Conservation (phyloP, 371 early-diverging fungal genomes). For the Mucor ambiguus region DNA sequence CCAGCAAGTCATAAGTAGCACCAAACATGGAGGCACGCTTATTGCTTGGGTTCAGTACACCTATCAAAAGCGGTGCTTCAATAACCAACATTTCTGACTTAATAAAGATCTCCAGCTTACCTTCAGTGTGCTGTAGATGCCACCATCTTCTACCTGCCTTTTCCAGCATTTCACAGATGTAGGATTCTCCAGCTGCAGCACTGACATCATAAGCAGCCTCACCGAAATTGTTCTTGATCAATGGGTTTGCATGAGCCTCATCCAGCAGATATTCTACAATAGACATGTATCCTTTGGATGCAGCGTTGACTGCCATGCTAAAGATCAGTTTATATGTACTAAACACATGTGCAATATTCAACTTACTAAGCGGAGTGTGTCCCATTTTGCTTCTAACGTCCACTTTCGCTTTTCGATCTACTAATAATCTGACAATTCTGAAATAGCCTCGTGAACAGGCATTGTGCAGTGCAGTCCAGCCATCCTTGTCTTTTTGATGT, state of each 20-base stretch:
- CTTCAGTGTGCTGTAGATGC: conserved; percentile 25
- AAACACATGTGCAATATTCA: neutral
- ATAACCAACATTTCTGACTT: neutral
- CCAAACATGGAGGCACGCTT: conserved; percentile 31
- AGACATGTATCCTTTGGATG: conserved; percentile 66
- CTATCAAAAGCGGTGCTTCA: neutral
- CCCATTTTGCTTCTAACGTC: conserved; percentile 66
- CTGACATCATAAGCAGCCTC: conserved; percentile 87
- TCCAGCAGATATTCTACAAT: conserved; percentile 68
- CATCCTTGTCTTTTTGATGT: conserved; percentile 69
- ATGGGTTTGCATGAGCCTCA: conserved; percentile 62
- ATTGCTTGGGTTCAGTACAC: conserved; percentile 20
- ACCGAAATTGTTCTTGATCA: conserved; percentile 63
- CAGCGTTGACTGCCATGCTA: conserved; percentile 65
- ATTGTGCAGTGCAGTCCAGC: conserved; percentile 86
- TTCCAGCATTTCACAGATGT: conserved; percentile 69
- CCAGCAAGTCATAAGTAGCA: conserved; percentile 50
- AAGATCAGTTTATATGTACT: neutral
- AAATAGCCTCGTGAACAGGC: conserved; percentile 65
- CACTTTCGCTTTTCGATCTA: conserved; percentile 58
- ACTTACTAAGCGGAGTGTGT: conserved; percentile 77
- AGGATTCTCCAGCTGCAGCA: conserved; percentile 57
- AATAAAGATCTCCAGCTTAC: neutral
- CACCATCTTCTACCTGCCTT: conserved; percentile 45
- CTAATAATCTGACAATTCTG: conserved; percentile 57